Percentiles rank a stretch among this genome's conserved stretches.
phyloP scores from a whole-genome alignment of 306 rosid species.

The Phaseolus lunatus region DNA sequence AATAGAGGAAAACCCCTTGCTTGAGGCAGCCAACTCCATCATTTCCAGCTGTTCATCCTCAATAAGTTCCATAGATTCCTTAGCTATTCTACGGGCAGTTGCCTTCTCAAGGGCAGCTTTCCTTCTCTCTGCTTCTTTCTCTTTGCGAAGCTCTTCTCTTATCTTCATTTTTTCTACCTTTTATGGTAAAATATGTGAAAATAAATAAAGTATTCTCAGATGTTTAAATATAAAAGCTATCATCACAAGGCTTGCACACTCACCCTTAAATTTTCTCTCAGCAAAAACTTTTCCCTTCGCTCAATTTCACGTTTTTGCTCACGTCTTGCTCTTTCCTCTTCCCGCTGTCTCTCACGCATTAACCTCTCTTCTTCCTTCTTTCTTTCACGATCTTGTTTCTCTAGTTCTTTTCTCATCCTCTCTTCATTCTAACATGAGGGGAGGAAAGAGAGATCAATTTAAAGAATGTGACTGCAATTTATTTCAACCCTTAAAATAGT shows the following conservation, averaged over 20 bases:
- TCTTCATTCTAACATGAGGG: constrained; percentile 71
- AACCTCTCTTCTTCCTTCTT: constrained; percentile 93
- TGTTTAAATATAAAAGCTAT: constrained; percentile 21
- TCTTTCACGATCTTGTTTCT: constrained; percentile 92
- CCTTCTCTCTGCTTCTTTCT: constrained; percentile 89
- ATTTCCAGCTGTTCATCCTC: constrained; percentile 98
- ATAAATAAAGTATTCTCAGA: constrained; percentile 37
- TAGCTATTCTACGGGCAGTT: constrained; percentile 88
- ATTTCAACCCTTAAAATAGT: constrained; percentile 24
- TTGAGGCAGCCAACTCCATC: constrained; percentile 92
- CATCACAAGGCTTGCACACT: constrained; percentile 44
- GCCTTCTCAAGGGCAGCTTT: constrained; percentile 97
- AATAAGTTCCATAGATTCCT: constrained; percentile 96
- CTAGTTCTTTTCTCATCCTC: constrained; percentile 81
- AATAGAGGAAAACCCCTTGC: constrained; percentile 86
- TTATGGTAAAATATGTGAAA: constrained; percentile 39
- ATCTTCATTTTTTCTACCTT: constrained; percentile 88
- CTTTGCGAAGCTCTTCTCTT: constrained; percentile 93
- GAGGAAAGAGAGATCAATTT: constrained; percentile 9
- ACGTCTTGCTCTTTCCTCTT: constrained; percentile 82
- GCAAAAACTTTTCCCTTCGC: constrained; percentile 85
- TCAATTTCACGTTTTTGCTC: constrained; percentile 88
- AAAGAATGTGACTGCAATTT: neutral
- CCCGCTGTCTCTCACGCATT: constrained; percentile 89
- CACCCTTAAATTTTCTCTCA: constrained; percentile 77